Conservation (phyloP, 192 early-diverging fungal genomes). For the Rhizophagus clarus region DNA sequence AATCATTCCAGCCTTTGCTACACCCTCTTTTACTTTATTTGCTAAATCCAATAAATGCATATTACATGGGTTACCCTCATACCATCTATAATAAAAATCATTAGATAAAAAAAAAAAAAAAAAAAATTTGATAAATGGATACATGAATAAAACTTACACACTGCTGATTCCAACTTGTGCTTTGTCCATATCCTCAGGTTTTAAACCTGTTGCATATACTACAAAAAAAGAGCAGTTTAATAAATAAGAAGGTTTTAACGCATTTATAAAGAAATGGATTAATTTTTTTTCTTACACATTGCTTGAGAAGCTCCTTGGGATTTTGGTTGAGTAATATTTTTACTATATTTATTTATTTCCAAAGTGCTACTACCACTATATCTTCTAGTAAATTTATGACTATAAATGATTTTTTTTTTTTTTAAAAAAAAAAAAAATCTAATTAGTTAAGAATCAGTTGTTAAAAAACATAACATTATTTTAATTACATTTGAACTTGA, state of each 20-base stretch:
- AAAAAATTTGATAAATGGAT: not conserved
- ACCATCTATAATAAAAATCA: conserved; percentile 63
- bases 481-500: conserved; percentile 28
- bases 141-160: conserved; percentile 62
- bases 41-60: conserved; percentile 96
- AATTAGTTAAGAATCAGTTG: not conserved
- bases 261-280: not conserved
- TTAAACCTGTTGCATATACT: conserved; percentile 95
- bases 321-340: conserved; percentile 91
- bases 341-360: conserved; percentile 81
- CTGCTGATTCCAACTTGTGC: conserved; percentile 96
- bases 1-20: conserved; percentile 83
- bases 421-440: not conserved
- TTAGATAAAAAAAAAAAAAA: conserved; percentile 8
- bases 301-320: conserved; percentile 96
- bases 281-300: conserved; percentile 68
- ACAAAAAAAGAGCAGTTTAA: not conserved
- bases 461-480: not conserved
- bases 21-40: conserved; percentile 89
- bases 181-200: conserved; percentile 76
- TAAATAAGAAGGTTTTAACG: not conserved
- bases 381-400: conserved; percentile 31
- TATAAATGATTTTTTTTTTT: not conserved
- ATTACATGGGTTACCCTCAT: conserved; percentile 99
- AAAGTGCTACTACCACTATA: conserved; percentile 25